phyloP scores from a whole-genome alignment of 2,329 filamentous ascomycete genomes.

The Pseudocercospora musae region DNA sequence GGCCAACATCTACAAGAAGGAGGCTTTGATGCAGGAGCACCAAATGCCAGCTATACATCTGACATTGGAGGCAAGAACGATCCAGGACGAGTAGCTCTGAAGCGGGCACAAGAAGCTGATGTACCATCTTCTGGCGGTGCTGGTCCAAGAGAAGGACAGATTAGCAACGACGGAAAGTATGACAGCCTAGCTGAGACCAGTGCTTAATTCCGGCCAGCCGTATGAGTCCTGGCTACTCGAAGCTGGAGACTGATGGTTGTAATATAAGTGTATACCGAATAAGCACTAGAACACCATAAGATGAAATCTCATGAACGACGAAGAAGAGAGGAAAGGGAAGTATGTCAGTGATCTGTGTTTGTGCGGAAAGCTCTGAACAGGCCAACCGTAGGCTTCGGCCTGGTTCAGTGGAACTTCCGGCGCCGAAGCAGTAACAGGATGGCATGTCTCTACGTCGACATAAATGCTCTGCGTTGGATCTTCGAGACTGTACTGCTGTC shows the following conservation, averaged over 20 bases:
- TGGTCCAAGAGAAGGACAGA: constrained; percentile 20
- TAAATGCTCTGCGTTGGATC: too few relatives aligned
- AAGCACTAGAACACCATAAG: too few relatives aligned
- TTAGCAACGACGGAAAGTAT: constrained; percentile 23
- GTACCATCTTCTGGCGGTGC: constrained; percentile 34
- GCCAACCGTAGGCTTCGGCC: too few relatives aligned
- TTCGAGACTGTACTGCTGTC: too few relatives aligned
- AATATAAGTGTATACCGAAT: not conserved
- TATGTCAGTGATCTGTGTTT: too few relatives aligned
- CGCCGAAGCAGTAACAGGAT: too few relatives aligned
- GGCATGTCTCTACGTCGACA: too few relatives aligned
- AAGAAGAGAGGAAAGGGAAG: too few relatives aligned
- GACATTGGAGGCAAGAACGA: constrained; percentile 56
- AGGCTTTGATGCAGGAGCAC: constrained; percentile 35
- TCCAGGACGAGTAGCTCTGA: constrained; percentile 50
- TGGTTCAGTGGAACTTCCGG: too few relatives aligned
- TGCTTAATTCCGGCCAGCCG: not conserved
- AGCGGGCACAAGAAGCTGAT: constrained; percentile 28
- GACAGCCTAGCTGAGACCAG: constrained; percentile 18
- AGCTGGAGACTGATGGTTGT: not conserved
- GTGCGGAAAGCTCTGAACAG: too few relatives aligned
- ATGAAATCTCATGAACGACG: too few relatives aligned
- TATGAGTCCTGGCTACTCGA: too few relatives aligned
- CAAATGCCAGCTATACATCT: constrained; percentile 51
- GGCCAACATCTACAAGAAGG: constrained; percentile 26